Base-by-base conservation (phyloP, 306 rosid species). In the Casuarina equisetifolia region DNA sequence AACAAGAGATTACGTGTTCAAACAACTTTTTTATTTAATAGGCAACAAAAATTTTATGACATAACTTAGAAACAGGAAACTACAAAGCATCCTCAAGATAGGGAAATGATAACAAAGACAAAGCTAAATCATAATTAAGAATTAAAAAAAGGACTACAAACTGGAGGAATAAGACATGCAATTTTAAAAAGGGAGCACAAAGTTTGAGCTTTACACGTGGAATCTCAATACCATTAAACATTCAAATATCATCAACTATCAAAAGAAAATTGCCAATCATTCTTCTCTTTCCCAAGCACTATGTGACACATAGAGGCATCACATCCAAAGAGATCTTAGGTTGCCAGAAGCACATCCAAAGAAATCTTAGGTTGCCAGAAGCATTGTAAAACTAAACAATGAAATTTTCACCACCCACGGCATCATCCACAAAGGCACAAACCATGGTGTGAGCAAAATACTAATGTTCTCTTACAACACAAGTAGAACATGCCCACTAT, bases 151-250 rank as follows among this genome's bases (percentile, higher is more conserved):
- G 35, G 25, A 58, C 2, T 58, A 12, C 20, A 58, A 58, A 19
- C 64, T 25, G 9, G 64, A 39, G 16, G 64, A 25, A 58, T 9
- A 10, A 58, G 64, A 11, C 64, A 58, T 25, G 2, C 3, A 9
- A 58, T 58, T 25, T 25, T 58, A 58, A 58, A 58, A 58, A 13
- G 39, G 20, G 40, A 58, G 64, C 64, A 58, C 64, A 58, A 58
- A 48, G 10, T 46, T 46, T 9, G 64, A 8, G 64, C 20, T 58
- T 25, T 25, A 9, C 12, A 25, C 3, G 36, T 58, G 39, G 39
- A 58, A 58, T 36, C 36, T 58, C 40, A 58, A 58, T 12, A 58
- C 64, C 64, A 25, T 58, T 15, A 58, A 58, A 58, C 20, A 39
- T 58, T 58, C 35, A 32, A 58, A 20, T 58, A 38, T 57, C 38